Evolutionary conservation across 1,284 basidiomycete species (phyloP), one percentile per base, ranked within the genome.

Genomic region (Inonotus obliquus): DNA sequence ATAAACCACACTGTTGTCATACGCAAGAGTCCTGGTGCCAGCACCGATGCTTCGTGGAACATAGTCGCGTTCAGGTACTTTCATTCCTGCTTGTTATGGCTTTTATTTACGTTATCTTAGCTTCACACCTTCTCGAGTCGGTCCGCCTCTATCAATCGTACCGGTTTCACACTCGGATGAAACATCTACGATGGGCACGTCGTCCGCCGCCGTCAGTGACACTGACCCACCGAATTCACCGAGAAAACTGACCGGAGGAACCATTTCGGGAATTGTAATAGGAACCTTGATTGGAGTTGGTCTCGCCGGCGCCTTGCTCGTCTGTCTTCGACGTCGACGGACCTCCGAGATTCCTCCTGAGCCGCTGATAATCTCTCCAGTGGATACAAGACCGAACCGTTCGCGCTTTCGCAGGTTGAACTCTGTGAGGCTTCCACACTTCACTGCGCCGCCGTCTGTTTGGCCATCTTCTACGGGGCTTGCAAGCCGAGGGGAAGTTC

Each of bases 331-430:
- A 23, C 60, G 39, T 19, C 60, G 54, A n/a, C 41, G 38, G 35
- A 35, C 23, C 11, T 21, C 44, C 23, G 32, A 47, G 3, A 23
- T 54, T 27, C 21, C 21, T 17, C 60, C 60, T 23, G 60, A 61
- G 10, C 60, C 60, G 25, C 47, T 61, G 25, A 45, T 61, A 4
- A 38, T 56, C n/a, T 4, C 25, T n/a, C 44, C 60, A 9, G 41
- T 10, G 39, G 14, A 54, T 1, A 27, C 19, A 10, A 32, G 37
- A 17, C 45, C 23, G 13, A 41, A 57, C 51, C 45, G 54, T 10
- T 61, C 53, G 32, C 52, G 53, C 6, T 61, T 61, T 27, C 60
- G 35, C 9, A 41, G 54, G 2, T 21, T 61, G 32, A 56, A 61
- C 47, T 61, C 60, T 10, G 47, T 37, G 7, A 44, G 41, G 19